Percentiles rank a stretch among this genome's conserved stretches.
These are phyloP conservation scores for Skeletonema menzelii DNA, from an alignment of 108 stramenopile genomes.

Conservation along the genomic window DNA sequence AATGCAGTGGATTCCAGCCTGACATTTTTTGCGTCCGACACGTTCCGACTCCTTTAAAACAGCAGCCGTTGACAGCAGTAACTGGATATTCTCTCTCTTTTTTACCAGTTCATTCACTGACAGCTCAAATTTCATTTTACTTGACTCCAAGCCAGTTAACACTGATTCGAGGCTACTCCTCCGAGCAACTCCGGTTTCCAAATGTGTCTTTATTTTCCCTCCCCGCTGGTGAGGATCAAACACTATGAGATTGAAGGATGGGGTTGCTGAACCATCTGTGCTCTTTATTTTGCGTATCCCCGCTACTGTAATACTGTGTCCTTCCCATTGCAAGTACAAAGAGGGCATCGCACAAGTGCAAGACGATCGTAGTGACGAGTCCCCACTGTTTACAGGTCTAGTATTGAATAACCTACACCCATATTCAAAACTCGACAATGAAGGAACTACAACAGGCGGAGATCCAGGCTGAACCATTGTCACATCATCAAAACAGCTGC, in stretches of 20 bases:
- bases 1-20: background rate
- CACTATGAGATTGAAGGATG: constrained; percentile 47
- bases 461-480: constrained; percentile 2
- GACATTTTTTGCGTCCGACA: background rate
- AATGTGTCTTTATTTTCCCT: constrained; percentile 3
- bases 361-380: background rate
- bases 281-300: constrained; percentile 44
- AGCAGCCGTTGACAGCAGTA: background rate
- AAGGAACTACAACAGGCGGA: background rate
- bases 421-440: constrained; percentile 20
- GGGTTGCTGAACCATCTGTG: background rate
- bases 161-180: background rate
- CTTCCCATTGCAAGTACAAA: constrained; percentile 85
- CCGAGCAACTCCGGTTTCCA: background rate
- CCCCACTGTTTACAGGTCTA: background rate
- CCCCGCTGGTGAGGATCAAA: constrained; percentile 66
- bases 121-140: background rate
- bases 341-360: constrained; percentile 47
- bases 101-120: background rate
- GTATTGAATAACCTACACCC: constrained; percentile 19
- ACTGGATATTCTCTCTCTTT: background rate
- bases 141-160: background rate
- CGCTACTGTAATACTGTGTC: constrained; percentile 83
- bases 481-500: constrained; percentile 20
- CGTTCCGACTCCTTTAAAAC: background rate